Evolutionary conservation across 2,329 filamentous ascomycete genomes (phyloP).

Genomic region (Aspergillus pseudoviridinutans): DNA sequence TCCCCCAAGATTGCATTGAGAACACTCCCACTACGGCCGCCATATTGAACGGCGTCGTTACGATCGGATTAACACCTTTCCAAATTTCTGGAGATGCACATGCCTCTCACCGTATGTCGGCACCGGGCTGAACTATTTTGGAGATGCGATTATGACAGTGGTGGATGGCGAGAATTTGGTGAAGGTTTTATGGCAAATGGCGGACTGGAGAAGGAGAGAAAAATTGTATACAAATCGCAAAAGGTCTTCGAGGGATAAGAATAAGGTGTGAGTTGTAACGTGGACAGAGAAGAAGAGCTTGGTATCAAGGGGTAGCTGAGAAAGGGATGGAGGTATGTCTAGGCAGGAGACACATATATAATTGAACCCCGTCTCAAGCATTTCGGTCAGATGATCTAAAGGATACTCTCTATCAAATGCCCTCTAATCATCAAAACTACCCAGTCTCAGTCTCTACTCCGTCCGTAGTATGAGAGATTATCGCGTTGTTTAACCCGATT

Average conservation of each 20-base stretch:
- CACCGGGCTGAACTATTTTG: slow-evolving; percentile 57
- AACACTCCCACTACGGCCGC: slow-evolving; percentile 27
- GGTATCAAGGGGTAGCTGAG: not conserved
- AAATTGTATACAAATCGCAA: slow-evolving; percentile 1
- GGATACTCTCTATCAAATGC: too few relatives aligned
- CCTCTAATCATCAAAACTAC: too few relatives aligned
- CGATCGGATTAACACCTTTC: slow-evolving; percentile 25
- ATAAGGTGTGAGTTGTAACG: too few relatives aligned
- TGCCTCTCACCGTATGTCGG: slow-evolving; percentile 32
- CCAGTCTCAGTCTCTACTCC: too few relatives aligned
- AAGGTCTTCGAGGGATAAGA: not conserved
- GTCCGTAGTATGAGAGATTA: not conserved
- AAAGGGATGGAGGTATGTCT: not conserved
- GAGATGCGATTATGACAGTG: slow-evolving; percentile 40
- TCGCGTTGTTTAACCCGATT: not conserved
- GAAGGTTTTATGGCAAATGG: slow-evolving; percentile 14
- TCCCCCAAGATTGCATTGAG: slow-evolving; percentile 16
- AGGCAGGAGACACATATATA: too few relatives aligned
- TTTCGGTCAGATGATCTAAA: too few relatives aligned
- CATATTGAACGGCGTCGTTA: slow-evolving; percentile 29
- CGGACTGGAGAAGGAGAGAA: slow-evolving; percentile 8
- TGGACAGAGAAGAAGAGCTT: too few relatives aligned
- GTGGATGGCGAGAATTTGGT: slow-evolving; percentile 40
- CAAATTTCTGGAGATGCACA: slow-evolving; percentile 48
- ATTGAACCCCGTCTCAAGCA: too few relatives aligned